A percentile compares a stretch with the other conserved stretches of the same genome.
These are phyloP conservation scores for Scutellaria baicalensis DNA, from an alignment of 257 asterid species.

Conservation along the genomic window DNA sequence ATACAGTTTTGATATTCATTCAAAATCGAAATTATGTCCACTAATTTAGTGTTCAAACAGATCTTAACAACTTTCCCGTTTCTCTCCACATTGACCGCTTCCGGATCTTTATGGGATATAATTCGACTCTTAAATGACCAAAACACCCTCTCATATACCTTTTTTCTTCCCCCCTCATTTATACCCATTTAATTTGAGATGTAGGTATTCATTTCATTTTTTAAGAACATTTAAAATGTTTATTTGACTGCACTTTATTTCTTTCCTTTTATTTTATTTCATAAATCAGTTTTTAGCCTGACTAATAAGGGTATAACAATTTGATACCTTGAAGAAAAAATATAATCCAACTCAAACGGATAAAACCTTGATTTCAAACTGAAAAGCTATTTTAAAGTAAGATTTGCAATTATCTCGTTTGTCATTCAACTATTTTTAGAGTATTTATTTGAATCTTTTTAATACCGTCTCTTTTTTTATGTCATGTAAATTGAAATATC, in stretches of 20 bases:
- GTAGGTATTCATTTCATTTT: neutral
- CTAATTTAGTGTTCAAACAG: neutral
- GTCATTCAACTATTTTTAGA: no score
- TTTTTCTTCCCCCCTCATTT: neutral
- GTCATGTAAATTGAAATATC: no score
- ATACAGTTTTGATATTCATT: neutral
- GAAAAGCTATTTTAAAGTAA: no score
- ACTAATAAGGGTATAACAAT: no score
- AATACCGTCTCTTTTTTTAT: no score
- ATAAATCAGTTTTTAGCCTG: no score
- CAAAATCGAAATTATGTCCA: neutral
- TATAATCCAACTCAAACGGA: no score
- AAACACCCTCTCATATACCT: neutral
- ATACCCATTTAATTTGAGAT: neutral
- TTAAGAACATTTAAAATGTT: neutral
- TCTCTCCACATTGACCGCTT: neutral
- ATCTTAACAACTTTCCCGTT: slow-evolving; percentile 14
- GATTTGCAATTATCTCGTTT: no score
- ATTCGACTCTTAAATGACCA: neutral
- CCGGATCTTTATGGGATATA: slow-evolving; percentile 1
- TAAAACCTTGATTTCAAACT: no score
- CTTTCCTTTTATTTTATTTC: no score
- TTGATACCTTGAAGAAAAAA: no score
- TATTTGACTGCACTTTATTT: neutral
- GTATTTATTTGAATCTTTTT: no score